Conservation (phyloP, 1,284 basidiomycete genomes). For the Fistulinella cinereoalba region DNA sequence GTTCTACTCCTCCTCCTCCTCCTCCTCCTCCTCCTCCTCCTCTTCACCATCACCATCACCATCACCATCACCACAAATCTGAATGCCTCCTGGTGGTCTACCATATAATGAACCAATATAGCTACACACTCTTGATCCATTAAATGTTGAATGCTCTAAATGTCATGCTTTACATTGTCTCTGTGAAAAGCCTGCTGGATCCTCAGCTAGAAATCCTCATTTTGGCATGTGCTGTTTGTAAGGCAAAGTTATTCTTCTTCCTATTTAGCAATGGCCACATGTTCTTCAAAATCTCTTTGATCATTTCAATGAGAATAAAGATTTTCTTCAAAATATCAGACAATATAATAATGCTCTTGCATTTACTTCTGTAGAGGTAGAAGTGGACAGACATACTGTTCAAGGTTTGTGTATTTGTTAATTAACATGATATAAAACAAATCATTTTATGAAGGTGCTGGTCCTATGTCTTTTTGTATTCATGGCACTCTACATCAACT, state of each 20-base stretch:
- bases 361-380: conserved; percentile 40
- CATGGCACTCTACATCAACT: conserved; percentile 39
- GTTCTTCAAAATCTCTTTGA: conserved; percentile 20
- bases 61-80: not conserved
- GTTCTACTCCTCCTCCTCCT: not conserved
- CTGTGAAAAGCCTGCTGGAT: conserved; percentile 14
- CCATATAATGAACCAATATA: conserved; percentile 4
- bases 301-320: conserved; percentile 5
- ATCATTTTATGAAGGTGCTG: too few species aligned
- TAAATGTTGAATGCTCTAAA: conserved; percentile 19
- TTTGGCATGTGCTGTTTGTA: conserved; percentile 31
- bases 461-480: conserved; percentile 36
- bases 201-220: not conserved
- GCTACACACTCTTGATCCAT: conserved; percentile 11
- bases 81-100: conserved; percentile 3
- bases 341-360: conserved; percentile 41
- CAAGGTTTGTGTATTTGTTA: too few species aligned
- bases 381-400: conserved; percentile 31
- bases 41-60: not conserved
- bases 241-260: conserved; percentile 25
- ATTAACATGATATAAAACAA: too few species aligned
- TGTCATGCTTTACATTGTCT: conserved; percentile 27
- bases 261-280: conserved; percentile 16
- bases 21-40: not conserved
- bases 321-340: conserved; percentile 29